phyloP scores from a whole-genome alignment of 352 stramenopile species.

The Pythium aristosporum region DNA sequence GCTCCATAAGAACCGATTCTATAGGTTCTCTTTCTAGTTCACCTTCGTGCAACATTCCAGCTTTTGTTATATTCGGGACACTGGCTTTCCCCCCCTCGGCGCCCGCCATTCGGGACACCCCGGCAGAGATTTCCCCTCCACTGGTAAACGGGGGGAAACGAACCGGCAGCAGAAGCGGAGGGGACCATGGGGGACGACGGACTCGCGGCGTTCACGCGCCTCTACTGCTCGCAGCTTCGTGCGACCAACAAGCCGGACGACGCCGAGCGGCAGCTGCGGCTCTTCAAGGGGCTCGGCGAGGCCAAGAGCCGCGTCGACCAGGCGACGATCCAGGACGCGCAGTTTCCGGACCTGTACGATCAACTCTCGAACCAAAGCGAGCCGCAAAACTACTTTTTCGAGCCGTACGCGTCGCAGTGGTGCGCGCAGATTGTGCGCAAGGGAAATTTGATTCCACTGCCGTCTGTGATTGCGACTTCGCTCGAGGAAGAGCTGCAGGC shows the following conservation, averaged over 20 bases:
- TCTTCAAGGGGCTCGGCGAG: slow-evolving; percentile 68
- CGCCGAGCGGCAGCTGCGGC: slow-evolving; percentile 35
- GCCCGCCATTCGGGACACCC: slow-evolving; percentile 25
- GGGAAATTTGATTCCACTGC: slow-evolving; percentile 62
- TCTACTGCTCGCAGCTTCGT: slow-evolving; percentile 8
- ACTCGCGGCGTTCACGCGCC: slow-evolving; percentile 24
- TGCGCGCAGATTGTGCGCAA: slow-evolving; percentile 79
- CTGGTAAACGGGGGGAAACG: background rate
- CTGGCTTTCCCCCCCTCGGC: slow-evolving; percentile 4
- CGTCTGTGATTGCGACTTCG: slow-evolving; percentile 62
- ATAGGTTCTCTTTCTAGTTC: background rate
- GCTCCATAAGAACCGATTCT: background rate
- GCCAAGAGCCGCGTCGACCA: slow-evolving; percentile 80
- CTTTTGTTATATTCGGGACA: slow-evolving; percentile 10
- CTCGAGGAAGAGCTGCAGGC: slow-evolving; percentile 68
- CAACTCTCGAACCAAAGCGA: slow-evolving; percentile 79
- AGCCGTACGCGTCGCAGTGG: slow-evolving; percentile 83
- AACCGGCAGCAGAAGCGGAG: background rate
- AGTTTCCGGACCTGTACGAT: slow-evolving; percentile 77
- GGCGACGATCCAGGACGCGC: slow-evolving; percentile 62
- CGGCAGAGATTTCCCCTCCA: slow-evolving; percentile 12
- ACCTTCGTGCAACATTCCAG: slow-evolving; percentile 19
- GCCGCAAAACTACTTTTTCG: slow-evolving; percentile 89
- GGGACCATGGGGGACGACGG: slow-evolving; percentile 17
- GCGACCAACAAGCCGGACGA: slow-evolving; percentile 24